Percentiles rank a stretch among this genome's conserved stretches.
These are phyloP conservation scores for Saturnispora halmiae DNA, from an alignment of 805 yeast genomes.

Conservation along the genomic window DNA sequence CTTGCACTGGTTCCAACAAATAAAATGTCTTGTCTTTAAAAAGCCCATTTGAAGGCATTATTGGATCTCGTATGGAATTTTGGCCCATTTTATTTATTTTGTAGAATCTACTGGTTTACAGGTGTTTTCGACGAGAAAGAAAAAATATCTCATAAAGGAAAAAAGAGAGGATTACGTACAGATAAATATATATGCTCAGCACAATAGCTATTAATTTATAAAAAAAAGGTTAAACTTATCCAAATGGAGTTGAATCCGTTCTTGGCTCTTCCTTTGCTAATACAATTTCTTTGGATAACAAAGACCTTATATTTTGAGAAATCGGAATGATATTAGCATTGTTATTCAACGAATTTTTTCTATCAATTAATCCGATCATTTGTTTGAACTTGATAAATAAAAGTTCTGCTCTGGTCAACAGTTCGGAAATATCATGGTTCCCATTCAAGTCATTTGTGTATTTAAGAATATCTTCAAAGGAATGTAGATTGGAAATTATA, in stretches of 20 bases:
- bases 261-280: conserved; percentile 40
- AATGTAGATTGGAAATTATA: conserved; percentile 60
- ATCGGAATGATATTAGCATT: conserved; percentile 15
- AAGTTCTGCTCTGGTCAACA: conserved; percentile 76
- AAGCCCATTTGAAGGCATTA: not conserved
- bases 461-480: conserved; percentile 86
- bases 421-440: conserved; percentile 63
- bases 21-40: not conserved
- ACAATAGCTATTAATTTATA: not conserved
- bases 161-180: too few relatives aligned
- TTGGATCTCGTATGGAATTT: not conserved
- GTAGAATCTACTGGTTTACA: not conserved
- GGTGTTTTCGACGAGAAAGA: not conserved
- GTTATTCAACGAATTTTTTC: conserved; percentile 26
- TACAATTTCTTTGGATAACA: conserved; percentile 53
- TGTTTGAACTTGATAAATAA: conserved; percentile 72
- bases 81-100: too few relatives aligned
- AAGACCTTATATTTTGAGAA: conserved; percentile 45
- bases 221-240: conserved; percentile 14
- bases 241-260: conserved; percentile 26
- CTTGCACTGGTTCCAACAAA: not conserved
- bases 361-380: conserved; percentile 70
- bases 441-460: conserved; percentile 86
- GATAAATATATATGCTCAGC: conserved; percentile 4
- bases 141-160: too few relatives aligned